Evolutionary conservation across 306 rosid species (phyloP), one percentile per base, ranked within the genome.

Genomic region (Sindora glabra): DNA sequence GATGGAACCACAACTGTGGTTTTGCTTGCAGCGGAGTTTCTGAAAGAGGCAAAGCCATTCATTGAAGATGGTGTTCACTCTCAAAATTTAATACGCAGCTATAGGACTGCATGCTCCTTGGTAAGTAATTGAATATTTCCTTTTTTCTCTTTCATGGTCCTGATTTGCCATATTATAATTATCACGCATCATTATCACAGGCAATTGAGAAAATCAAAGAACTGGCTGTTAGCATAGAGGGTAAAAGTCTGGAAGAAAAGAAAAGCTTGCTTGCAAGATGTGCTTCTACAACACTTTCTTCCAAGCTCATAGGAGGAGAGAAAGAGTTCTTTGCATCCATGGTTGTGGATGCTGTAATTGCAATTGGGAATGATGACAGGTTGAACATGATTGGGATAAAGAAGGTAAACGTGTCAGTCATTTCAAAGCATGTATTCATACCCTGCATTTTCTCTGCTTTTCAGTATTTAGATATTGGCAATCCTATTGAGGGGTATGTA

Each of bases 1-100:
- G 99, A 94, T 75, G 99, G 99, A 48, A 94, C 99, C 59, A 94
- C 99, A 13, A 94, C 99, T 15, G 99, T 94, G 23, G 99, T 94
- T 39, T 82, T 94, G 71, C 95, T 94, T 36, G 99, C 99, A 1
- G 94, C 89, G 11, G 99, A 94, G 77, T 94, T 94, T 53, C 59
- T 94, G 62, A 89, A 62, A 70, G 99, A 94, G 78, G 99, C 99
- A 15, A 94, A 94, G 73, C 99, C 99, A 48, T 94, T 94, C 40
- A 74, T 94, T 36, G 99, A 94, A 81, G 99, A 94, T 10, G 89
- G 97, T 17, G 97, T 94, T 64, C 99, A 94, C 73, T 75, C 99
- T 3, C 99, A 94, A 65, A 89, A 81, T 80, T 75, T 94, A 72
- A 94, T 94, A 23, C 61, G 89, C 54, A 94, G 99, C 74, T 94